Evolutionary conservation across 2,329 filamentous ascomycete species (phyloP).

Genomic region (Penicillium vulpinum): DNA sequence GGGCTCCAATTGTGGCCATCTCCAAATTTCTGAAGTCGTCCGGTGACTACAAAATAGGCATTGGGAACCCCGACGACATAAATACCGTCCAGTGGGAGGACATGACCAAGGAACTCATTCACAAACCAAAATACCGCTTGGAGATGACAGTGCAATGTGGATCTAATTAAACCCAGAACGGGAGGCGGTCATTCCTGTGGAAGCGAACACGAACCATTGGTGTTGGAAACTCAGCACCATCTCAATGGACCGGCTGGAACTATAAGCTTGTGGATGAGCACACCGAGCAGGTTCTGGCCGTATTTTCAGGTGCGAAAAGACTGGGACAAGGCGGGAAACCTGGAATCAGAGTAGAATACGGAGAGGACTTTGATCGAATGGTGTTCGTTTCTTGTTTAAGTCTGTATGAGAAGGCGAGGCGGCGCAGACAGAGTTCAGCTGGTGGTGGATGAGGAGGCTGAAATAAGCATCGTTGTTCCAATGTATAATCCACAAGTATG

Average conservation of each 20-base stretch:
- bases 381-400: slow-evolving; percentile 19
- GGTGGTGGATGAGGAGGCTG: slow-evolving; percentile 16
- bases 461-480: neutral
- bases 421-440: slow-evolving; percentile 3
- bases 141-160: slow-evolving; percentile 19
- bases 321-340: slow-evolving; percentile 14
- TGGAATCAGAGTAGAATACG: slow-evolving; percentile 19
- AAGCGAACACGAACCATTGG: slow-evolving; percentile 29
- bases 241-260: slow-evolving; percentile 22
- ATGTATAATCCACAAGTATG: neutral
- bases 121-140: slow-evolving; percentile 26
- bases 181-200: slow-evolving; percentile 26
- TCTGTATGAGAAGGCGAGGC: slow-evolving; percentile 16
- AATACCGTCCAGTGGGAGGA: slow-evolving; percentile 29
- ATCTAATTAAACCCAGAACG: neutral
- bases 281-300: slow-evolving; percentile 18
- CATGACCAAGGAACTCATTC: slow-evolving; percentile 20
- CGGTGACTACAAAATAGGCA: slow-evolving; percentile 26
- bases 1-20: slow-evolving; percentile 21
- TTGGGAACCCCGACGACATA: slow-evolving; percentile 26
- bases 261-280: slow-evolving; percentile 28
- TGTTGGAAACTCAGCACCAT: slow-evolving; percentile 20
- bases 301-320: slow-evolving; percentile 15
- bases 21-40: slow-evolving; percentile 28
- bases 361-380: slow-evolving; percentile 19